These are phyloP conservation scores for Picea mariana DNA, from an alignment of 83 land plant genomes.

Conservation along the genomic window DNA sequence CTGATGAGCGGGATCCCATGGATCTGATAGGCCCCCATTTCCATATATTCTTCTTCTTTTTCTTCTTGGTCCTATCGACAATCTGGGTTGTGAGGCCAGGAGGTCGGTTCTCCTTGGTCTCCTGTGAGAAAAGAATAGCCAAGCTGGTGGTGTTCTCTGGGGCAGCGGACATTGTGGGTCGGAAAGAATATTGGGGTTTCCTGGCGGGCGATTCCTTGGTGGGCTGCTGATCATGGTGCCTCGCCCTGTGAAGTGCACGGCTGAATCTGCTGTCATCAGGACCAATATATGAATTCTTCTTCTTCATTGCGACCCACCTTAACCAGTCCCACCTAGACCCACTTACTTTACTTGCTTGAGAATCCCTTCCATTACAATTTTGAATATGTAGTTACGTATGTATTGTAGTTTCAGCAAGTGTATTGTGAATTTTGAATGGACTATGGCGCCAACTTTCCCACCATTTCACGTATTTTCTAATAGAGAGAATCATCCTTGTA, in stretches of 20 bases:
- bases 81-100: not conserved
- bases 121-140: slow-evolving; percentile 1
- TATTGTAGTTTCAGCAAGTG: not conserved
- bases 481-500: too few relatives aligned
- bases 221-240: slow-evolving; percentile 8
- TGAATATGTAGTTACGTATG: not conserved
- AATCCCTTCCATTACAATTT: too few relatives aligned
- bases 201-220: slow-evolving; percentile 1
- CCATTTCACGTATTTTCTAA: not conserved
- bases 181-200: not conserved
- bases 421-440: not conserved
- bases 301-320: slow-evolving; percentile 9
- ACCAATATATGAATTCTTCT: slow-evolving; percentile 5
- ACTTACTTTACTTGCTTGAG: not conserved
- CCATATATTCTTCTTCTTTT: slow-evolving; percentile 48
- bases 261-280: slow-evolving; percentile 9
- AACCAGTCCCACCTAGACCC: slow-evolving; percentile 6
- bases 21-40: slow-evolving; percentile 57
- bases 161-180: not conserved
- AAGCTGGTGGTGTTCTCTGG: slow-evolving; percentile 1
- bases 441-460: slow-evolving; percentile 10
- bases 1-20: slow-evolving; percentile 42
- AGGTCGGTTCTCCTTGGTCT: slow-evolving; percentile 9
- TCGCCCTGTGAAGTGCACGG: not conserved
- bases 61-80: not conserved